phyloP scores from a whole-genome alignment of 306 rosid species.

The Canavalia gladiata region DNA sequence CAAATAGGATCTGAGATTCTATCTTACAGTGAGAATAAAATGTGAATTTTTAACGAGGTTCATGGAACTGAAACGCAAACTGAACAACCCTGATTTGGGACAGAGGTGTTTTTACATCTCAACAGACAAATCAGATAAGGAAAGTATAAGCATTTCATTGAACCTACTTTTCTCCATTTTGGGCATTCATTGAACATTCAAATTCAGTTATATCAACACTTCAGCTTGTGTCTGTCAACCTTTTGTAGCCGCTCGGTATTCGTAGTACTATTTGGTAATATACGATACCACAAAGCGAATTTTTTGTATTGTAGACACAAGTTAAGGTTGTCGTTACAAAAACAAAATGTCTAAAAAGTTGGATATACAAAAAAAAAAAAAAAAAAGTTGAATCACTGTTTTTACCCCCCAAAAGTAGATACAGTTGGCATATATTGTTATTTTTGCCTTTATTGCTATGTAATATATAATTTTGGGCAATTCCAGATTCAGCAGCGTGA shows the following conservation, averaged over 20 bases:
- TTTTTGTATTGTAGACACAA: constrained; percentile 40
- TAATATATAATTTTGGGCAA: constrained; percentile 3
- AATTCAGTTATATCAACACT: constrained; percentile 49
- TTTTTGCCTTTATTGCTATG: constrained; percentile 42
- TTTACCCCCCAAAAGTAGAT: constrained; percentile 42
- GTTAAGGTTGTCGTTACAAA: constrained; percentile 64
- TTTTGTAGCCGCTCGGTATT: constrained; percentile 18
- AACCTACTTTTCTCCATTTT: constrained; percentile 28
- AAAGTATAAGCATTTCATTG: constrained; percentile 18
- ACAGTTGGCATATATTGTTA: constrained; percentile 37
- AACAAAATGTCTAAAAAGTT: constrained; percentile 30
- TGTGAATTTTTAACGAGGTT: no score
- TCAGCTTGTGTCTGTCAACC: constrained; percentile 45
- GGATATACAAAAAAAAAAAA: constrained; percentile 39
- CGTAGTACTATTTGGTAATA: not conserved
- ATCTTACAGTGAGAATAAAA: no score
- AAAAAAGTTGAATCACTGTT: constrained; percentile 34
- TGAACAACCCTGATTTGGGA: no score
- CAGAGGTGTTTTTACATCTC: no score
- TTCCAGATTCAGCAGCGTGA: constrained; percentile 62
- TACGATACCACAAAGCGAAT: constrained; percentile 12
- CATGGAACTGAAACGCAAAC: no score
- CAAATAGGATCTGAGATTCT: no score
- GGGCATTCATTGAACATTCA: constrained; percentile 39
- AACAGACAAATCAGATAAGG: no score